A percentile compares a stretch with the other conserved stretches of the same genome.
Conservation (phyloP, 495 filamentous ascomycete genomes). For the Cercophora sp. region DNA sequence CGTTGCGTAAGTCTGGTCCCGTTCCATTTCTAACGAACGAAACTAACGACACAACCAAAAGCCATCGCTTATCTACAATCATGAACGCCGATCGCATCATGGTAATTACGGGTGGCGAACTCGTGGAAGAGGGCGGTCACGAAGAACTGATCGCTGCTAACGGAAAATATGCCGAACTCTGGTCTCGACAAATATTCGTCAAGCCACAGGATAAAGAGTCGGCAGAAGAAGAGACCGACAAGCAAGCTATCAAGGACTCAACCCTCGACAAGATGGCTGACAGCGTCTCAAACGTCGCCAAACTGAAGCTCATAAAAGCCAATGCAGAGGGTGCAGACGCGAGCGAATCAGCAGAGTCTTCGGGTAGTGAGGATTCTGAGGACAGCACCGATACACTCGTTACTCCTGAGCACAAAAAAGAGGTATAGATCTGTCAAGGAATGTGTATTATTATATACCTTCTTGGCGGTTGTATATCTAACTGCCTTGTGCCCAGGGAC, state of each 20-base stretch:
- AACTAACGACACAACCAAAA: too few species aligned
- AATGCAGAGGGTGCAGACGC: constrained; percentile 14
- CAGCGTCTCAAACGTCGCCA: constrained; percentile 28
- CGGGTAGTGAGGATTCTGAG: constrained; percentile 6
- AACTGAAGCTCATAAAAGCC: constrained; percentile 35
- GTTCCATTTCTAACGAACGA: constrained; percentile 6
- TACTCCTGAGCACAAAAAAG: constrained; percentile 38
- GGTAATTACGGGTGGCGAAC: constrained; percentile 60
- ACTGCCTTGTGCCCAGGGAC: constrained; percentile 38
- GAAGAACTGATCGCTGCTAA: constrained; percentile 51
- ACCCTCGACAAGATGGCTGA: constrained; percentile 45
- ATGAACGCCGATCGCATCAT: constrained; percentile 67
- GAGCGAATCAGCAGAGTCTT: constrained; percentile 1
- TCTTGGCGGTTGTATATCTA: constrained; percentile 40
- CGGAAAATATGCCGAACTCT: constrained; percentile 61
- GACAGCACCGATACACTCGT: constrained; percentile 23
- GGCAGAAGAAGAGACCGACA: constrained; percentile 10
- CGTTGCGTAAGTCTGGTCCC: constrained; percentile 50
- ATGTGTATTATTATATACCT: constrained; percentile 34
- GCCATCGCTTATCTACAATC: constrained; percentile 65
- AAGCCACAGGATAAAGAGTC: constrained; percentile 42
- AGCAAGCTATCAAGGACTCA: constrained; percentile 26
- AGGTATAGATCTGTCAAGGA: constrained; percentile 45
- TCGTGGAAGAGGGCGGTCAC: constrained; percentile 63
- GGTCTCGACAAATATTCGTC: constrained; percentile 56